Evolutionary conservation across 2,329 filamentous ascomycete genomes (phyloP).

Genomic region (Rhynchosporium graminicola): DNA sequence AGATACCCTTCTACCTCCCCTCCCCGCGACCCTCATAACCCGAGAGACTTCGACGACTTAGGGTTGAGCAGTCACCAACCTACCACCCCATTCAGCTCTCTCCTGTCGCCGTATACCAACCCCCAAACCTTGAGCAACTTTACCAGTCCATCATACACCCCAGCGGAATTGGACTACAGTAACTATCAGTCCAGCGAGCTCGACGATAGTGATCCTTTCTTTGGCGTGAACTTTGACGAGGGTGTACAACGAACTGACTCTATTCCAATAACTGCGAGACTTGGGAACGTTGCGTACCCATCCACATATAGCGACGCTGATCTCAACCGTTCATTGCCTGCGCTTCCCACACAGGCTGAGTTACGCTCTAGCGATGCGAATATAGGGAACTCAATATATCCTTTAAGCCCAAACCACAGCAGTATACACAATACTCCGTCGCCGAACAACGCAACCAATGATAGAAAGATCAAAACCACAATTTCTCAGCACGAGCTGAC

Average conservation of each 20-base stretch:
- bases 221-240: slow-evolving; percentile 41
- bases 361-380: slow-evolving; percentile 26
- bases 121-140: slow-evolving; percentile 38
- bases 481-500: slow-evolving; percentile 33
- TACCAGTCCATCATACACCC: slow-evolving; percentile 37
- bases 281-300: slow-evolving; percentile 23
- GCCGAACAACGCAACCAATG: slow-evolving; percentile 28
- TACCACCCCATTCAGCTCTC: slow-evolving; percentile 29
- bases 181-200: slow-evolving; percentile 37
- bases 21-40: slow-evolving; percentile 32
- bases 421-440: slow-evolving; percentile 36
- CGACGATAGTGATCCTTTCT: slow-evolving; percentile 39
- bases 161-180: slow-evolving; percentile 38
- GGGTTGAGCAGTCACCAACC: slow-evolving; percentile 30
- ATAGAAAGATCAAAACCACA: slow-evolving; percentile 25
- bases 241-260: slow-evolving; percentile 35
- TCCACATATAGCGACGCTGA: slow-evolving; percentile 18
- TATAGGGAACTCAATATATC: slow-evolving; percentile 32
- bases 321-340: slow-evolving; percentile 27
- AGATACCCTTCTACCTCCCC: slow-evolving; percentile 32
- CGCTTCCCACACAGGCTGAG: slow-evolving; percentile 23
- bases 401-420: slow-evolving; percentile 36
- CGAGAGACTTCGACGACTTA: slow-evolving; percentile 32
- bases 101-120: slow-evolving; percentile 36
- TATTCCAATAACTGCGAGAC: slow-evolving; percentile 24